These are phyloP conservation scores for Aurinia saxatilis DNA, from an alignment of 345 rosid genomes.

Conservation along the genomic window DNA sequence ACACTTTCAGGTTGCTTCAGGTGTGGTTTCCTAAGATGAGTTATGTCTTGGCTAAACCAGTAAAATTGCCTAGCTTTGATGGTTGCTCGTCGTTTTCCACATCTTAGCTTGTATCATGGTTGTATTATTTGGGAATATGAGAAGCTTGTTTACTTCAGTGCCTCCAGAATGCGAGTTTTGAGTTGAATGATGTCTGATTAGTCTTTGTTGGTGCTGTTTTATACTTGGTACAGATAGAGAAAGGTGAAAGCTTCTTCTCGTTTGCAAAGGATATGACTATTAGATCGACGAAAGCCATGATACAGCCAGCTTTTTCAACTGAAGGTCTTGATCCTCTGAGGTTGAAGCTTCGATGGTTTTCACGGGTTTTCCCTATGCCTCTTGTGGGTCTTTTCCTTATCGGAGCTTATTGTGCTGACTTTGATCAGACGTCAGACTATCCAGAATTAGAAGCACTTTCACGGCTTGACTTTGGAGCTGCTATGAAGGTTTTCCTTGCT, in stretches of 20 bases:
- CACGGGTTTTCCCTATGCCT: constrained; percentile 94
- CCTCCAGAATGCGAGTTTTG: neutral
- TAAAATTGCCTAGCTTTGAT: neutral
- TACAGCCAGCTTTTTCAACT: constrained; percentile 49
- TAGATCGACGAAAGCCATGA: constrained; percentile 73
- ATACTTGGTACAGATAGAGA: constrained; percentile 49
- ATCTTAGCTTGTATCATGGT: neutral
- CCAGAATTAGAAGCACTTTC: constrained; percentile 85
- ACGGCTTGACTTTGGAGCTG: constrained; percentile 75
- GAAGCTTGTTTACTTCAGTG: neutral
- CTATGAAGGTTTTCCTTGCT: constrained; percentile 89
- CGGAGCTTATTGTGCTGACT: constrained; percentile 60
- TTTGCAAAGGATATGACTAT: constrained; percentile 87
- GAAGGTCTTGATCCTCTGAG: constrained; percentile 76
- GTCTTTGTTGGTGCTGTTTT: constrained; percentile 9
- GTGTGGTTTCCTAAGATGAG: constrained; percentile 42
- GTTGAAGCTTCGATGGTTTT: constrained; percentile 92
- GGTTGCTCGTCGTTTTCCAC: no score
- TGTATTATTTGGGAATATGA: neutral
- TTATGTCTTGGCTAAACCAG: no score
- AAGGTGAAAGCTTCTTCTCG: constrained; percentile 84
- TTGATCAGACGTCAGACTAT: constrained; percentile 54
- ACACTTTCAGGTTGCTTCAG: constrained; percentile 93
- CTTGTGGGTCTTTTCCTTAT: constrained; percentile 88
- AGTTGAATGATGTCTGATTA: neutral